Base-by-base conservation (phyloP, 2,329 filamentous ascomycete genomes). In the Hymenoscyphus linearis region DNA sequence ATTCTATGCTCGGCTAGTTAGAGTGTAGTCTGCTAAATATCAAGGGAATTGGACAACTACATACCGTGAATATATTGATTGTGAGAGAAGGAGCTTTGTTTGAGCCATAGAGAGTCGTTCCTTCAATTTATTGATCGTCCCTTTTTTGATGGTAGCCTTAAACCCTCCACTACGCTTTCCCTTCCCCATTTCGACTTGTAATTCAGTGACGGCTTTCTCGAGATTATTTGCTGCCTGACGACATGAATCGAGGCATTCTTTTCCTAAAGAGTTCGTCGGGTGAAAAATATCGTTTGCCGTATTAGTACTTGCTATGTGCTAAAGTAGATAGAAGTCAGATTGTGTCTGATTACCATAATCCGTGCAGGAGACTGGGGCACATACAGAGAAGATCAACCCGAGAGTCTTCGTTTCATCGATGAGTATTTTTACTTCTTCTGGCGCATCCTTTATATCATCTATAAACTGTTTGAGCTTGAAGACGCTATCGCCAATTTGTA, bases 381-480 rank as follows among this genome's bases (percentile, higher is more conserved):
- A 6, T 5, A 50, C 18, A 50, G 44, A 50, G 9, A 50, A 50
- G 13, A 14, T 9, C 22, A 25, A 12, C 1, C 40, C 18, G 0
- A 47, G 22, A 1, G 18, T 50, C 18, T 50, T 50, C 2, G 44
- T 50, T 36, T 58, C 44, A 6, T 37, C 31, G 3, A 53, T 36
- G n/a, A 58, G 47, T 7, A 22, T 26, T 36, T 52, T 52, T 3
- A 59, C 18, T 14, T 53, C 47, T 44, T 59, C 58, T 10, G 58
- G 58, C 4, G 58, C 58, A 35, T 60, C 58, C 35, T 60, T 55
- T 36, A 60, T 52, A 34, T 36, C 9, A 25, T 55, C 36, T 10
- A 37, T 27, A 37, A 60, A 60, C 16, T 12, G 25, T 18, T 60
- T 55, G 18, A 60, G 58, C 31, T 60, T 60, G 35, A 47, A 10